Base-by-base conservation (phyloP, 2,329 filamentous ascomycete genomes). In the Ophiostoma sp. region DNA sequence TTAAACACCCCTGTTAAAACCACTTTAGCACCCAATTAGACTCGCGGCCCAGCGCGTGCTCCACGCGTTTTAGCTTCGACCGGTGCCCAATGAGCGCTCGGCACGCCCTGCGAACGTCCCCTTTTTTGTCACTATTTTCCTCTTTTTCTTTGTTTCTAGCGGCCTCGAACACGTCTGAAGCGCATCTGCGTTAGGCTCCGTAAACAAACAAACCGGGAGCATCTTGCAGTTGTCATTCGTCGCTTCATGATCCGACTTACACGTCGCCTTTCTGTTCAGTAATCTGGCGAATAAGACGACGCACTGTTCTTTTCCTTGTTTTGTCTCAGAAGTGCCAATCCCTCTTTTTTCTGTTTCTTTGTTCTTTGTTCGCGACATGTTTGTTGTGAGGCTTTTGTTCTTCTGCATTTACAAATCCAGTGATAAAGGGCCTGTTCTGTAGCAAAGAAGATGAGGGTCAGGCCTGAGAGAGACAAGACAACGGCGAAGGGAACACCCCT, bases 11-110 rank as follows among this genome's bases (percentile, higher is more conserved):
- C 45, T 69, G 66, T 36, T 9, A 31, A 66, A 42, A 12, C 31
- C 68, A 57, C 68, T 55, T 31, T 69, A 69, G 66, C 66, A 68
- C 42, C 28, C 28, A 66, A 11, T 68, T 69, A 69, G 66, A 52
- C 45, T 52, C 66, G 66, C 45, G 68, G 48, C 68, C 68, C 68
- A 70, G 68, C 68, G 68, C 68, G 68, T 28, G 33, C 68, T 70
- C 68, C 68, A 70, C 68, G 68, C 68, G 68, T 70, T 57, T 57
- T 69, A 45, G 39, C 22, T 8, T 42, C n/a, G 3, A 57, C 5
- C 48, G 68, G 33, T 22, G 50, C 50, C 68, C 68, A 70, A 70
- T 70, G 33, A 70, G 50, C 33, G 50, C 31, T 19, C 33, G 11
- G 68, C 68, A 55, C 31, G n/a, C 28, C 28, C 11, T n/a, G 50